These are phyloP conservation scores for Phytophthora lateralis DNA, from an alignment of 352 stramenopile species.

Conservation along the genomic window DNA sequence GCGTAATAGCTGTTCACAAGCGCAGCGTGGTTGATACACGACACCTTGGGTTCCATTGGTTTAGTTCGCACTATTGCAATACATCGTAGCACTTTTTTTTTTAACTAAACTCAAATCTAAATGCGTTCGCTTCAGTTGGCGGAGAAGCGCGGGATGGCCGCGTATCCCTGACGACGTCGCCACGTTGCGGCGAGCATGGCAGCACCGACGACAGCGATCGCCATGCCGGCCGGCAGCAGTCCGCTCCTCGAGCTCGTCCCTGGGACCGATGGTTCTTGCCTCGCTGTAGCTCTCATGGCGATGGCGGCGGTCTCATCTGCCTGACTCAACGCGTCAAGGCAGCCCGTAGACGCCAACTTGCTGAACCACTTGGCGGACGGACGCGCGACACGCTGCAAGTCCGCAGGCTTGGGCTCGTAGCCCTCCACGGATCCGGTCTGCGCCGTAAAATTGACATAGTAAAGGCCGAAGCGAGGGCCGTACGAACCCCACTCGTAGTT, in stretches of 20 bases:
- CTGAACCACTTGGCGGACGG: conserved; percentile 34
- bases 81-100: background rate
- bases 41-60: conserved; percentile 29
- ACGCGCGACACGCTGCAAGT: conserved; percentile 26
- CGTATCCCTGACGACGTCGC: conserved; percentile 24
- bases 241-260: background rate
- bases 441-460: conserved; percentile 41
- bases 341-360: conserved; percentile 31
- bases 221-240: conserved; percentile 4
- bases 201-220: conserved; percentile 6
- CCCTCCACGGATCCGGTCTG: conserved; percentile 15
- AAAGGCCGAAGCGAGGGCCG: conserved; percentile 49
- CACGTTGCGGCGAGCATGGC: conserved; percentile 13
- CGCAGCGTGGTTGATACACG: conserved; percentile 50
- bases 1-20: conserved; percentile 64
- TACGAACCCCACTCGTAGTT: conserved; percentile 95
- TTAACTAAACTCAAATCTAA: too few relatives aligned
- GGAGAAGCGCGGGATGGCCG: conserved; percentile 14
- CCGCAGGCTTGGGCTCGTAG: conserved; percentile 5
- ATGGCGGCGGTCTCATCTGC: conserved; percentile 3
- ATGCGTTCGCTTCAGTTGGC: conserved; percentile 1
- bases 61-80: background rate
- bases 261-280: background rate
- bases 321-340: conserved; percentile 15
- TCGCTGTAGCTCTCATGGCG: conserved; percentile 10